Evolutionary conservation across 208 protist genomes (phyloP).

Genomic region (Lotmaria passim): DNA sequence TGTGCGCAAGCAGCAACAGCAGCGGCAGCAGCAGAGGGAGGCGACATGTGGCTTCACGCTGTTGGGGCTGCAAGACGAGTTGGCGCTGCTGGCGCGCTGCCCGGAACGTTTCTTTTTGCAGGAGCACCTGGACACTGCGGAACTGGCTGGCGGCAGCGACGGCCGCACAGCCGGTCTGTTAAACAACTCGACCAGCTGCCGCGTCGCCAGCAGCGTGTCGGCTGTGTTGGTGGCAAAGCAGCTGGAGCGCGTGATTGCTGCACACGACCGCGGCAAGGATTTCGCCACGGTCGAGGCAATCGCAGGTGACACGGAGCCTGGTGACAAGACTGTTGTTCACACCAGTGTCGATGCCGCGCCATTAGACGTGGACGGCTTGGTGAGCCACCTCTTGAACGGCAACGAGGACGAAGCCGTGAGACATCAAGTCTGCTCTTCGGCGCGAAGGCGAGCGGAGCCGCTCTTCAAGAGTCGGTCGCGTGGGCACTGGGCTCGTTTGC

Average conservation of each 20-base stretch:
- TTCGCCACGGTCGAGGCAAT: neutral
- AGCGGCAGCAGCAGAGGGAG: slow-evolving; percentile 9
- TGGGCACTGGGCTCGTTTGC: slow-evolving; percentile 46
- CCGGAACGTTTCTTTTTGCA: slow-evolving; percentile 54
- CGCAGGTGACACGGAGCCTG: neutral
- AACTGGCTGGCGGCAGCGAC: neutral
- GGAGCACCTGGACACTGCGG: neutral
- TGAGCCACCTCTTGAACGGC: slow-evolving; percentile 5
- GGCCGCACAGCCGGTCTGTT: too few relatives aligned
- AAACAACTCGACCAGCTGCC: neutral
- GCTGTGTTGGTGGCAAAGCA: slow-evolving; percentile 65
- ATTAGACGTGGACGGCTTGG: slow-evolving; percentile 4
- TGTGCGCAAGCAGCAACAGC: neutral
- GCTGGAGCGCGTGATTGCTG: slow-evolving; percentile 44
- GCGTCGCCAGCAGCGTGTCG: slow-evolving; percentile 19
- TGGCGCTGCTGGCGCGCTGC: slow-evolving; percentile 67
- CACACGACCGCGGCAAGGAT: slow-evolving; percentile 26
- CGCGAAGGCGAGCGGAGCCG: slow-evolving; percentile 16
- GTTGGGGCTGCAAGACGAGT: slow-evolving; percentile 79
- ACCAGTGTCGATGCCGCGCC: neutral
- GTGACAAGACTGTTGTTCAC: too few relatives aligned
- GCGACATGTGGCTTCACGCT: slow-evolving; percentile 66
- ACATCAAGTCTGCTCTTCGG: neutral
- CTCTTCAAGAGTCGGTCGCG: slow-evolving; percentile 64
- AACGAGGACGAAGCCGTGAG: neutral